Conservation (phyloP, 2,329 filamentous ascomycete genomes). For the Neopestalotiopsis rosae region DNA sequence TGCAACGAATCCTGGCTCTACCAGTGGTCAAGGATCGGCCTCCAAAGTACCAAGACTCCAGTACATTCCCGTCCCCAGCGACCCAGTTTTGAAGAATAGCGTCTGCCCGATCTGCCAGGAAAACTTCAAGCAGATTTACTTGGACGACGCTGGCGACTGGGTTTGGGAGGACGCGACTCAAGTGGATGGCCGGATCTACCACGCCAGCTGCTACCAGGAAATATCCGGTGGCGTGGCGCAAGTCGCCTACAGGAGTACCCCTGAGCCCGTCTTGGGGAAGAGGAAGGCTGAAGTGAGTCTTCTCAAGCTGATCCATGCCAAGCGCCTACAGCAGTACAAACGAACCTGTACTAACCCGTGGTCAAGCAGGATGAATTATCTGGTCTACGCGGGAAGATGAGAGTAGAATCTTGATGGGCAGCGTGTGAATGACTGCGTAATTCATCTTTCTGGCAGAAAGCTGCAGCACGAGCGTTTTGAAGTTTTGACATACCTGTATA, state of each 20-base stretch:
- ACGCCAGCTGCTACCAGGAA: constrained; percentile 88
- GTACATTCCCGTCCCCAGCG: constrained; percentile 85
- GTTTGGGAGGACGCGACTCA: constrained; percentile 91
- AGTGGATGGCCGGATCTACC: constrained; percentile 81
- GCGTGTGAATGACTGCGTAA: too few species aligned
- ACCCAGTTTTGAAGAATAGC: constrained; percentile 74
- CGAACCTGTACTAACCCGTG: constrained; percentile 5
- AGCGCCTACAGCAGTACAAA: neutral
- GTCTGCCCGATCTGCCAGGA: constrained; percentile 96
- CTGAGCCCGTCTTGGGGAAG: constrained; percentile 73
- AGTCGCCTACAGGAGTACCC: constrained; percentile 52
- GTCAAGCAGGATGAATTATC: constrained; percentile 28
- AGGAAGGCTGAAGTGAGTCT: constrained; percentile 72
- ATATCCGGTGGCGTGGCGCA: constrained; percentile 56
- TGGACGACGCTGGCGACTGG: constrained; percentile 93
- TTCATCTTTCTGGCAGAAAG: neutral
- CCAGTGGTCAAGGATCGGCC: constrained; percentile 42
- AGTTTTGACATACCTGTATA: neutral
- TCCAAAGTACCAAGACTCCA: constrained; percentile 62
- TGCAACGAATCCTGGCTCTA: constrained; percentile 40
- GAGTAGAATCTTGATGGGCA: constrained; percentile 21
- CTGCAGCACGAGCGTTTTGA: neutral
- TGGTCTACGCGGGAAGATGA: constrained; percentile 23
- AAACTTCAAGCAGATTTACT: constrained; percentile 89
- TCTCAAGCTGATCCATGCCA: constrained; percentile 8